Conservation (phyloP, 2,329 filamentous ascomycete species). For the Penicillium italicum region DNA sequence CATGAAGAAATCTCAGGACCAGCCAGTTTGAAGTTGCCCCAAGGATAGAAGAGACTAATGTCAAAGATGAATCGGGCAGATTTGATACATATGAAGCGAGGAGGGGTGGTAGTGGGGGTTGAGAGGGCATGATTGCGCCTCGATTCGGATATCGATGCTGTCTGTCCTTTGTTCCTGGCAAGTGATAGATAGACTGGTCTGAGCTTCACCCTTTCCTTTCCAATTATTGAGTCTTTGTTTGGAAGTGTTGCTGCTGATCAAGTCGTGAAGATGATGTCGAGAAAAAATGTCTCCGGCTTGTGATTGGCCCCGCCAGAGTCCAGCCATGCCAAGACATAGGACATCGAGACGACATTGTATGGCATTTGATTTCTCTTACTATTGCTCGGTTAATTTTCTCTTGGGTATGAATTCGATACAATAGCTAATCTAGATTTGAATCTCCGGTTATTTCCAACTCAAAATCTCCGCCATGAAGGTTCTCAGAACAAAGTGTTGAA, state of each 20-base stretch:
- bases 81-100: conserved; percentile 38
- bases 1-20: conserved; percentile 50
- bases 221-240: conserved; percentile 2
- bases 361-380: background rate
- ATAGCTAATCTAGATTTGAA: fast-evolving
- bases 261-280: conserved; percentile 15
- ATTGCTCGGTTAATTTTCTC: background rate
- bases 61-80: conserved; percentile 38
- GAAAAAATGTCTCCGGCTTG: conserved; percentile 22
- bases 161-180: background rate
- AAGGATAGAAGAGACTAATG: conserved; percentile 44
- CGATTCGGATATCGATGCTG: background rate
- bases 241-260: conserved; percentile 11
- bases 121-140: conserved; percentile 35
- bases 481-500: background rate
- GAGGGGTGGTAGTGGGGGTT: conserved; percentile 40
- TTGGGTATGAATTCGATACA: background rate
- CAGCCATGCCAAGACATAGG: conserved; percentile 23
- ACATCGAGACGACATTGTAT: background rate
- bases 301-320: conserved; percentile 25
- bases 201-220: background rate
- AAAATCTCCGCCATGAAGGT: background rate
- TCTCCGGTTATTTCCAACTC: background rate
- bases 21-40: conserved; percentile 57
- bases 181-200: background rate